Evolutionary conservation across 805 yeast species (phyloP).

Genomic region (Debaryomyces castellii): DNA sequence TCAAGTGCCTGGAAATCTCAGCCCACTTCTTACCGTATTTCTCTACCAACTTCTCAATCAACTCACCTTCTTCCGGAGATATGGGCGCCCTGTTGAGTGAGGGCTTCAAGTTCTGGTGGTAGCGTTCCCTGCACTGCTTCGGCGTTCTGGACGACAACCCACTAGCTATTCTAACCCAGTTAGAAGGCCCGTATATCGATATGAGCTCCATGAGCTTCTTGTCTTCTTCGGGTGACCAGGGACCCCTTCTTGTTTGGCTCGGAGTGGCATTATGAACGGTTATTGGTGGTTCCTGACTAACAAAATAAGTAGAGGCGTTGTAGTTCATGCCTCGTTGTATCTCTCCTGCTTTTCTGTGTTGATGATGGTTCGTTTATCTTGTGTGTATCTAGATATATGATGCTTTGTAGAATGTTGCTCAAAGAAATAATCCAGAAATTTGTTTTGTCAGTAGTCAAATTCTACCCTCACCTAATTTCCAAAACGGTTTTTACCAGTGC

Average conservation of each 20-base stretch:
- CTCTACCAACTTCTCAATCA: constrained; percentile 75
- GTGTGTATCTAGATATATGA: neutral
- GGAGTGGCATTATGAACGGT: constrained; percentile 10
- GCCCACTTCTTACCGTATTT: constrained; percentile 92
- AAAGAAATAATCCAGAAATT: neutral
- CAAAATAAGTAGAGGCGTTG: neutral
- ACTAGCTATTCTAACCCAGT: constrained; percentile 86
- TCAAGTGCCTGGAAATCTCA: constrained; percentile 82
- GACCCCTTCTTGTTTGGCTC: constrained; percentile 58
- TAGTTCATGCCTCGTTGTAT: neutral
- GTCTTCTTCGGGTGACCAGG: constrained; percentile 90
- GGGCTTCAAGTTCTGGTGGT: constrained; percentile 89
- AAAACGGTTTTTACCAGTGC: neutral
- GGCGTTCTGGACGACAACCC: constrained; percentile 77
- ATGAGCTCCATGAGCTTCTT: constrained; percentile 68
- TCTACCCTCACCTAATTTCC: neutral
- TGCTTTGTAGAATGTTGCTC: neutral
- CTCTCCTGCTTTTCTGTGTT: neutral
- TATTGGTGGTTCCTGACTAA: constrained; percentile 3
- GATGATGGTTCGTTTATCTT: neutral
- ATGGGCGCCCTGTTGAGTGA: constrained; percentile 79
- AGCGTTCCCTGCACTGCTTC: constrained; percentile 88
- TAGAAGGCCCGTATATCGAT: constrained; percentile 69
- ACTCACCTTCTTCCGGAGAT: constrained; percentile 76
- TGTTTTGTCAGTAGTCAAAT: neutral